Conservation (phyloP, 148 eudicot species). For the Camellia japonica region DNA sequence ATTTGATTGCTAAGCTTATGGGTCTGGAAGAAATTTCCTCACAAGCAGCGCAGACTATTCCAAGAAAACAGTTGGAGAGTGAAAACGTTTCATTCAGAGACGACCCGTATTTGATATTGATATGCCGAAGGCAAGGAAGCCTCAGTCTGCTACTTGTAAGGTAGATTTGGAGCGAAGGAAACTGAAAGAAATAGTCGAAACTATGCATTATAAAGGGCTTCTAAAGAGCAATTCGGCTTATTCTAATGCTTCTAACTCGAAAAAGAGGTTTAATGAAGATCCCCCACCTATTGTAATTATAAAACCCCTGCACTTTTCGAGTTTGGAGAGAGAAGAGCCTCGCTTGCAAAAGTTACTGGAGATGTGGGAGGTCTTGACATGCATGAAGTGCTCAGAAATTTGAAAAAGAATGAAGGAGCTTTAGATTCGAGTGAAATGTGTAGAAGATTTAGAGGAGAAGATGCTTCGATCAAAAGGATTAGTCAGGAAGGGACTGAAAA, state of each 20-base stretch:
- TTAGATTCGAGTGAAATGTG: slow-evolving; percentile 26
- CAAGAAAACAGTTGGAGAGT: slow-evolving; percentile 26
- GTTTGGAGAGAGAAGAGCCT: slow-evolving; percentile 21
- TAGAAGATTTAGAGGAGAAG: slow-evolving; percentile 25
- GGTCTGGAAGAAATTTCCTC: slow-evolving; percentile 54
- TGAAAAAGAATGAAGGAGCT: slow-evolving; percentile 19
- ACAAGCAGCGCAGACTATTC: slow-evolving; percentile 28
- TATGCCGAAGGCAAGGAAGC: slow-evolving; percentile 46
- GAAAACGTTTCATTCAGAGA: slow-evolving; percentile 31
- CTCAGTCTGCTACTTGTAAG: slow-evolving; percentile 28
- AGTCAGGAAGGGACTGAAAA: slow-evolving; percentile 15
- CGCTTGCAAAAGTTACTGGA: slow-evolving; percentile 12
- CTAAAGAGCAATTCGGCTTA: slow-evolving; percentile 25
- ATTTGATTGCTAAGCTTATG: slow-evolving; percentile 71
- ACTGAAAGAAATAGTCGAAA: slow-evolving; percentile 52
- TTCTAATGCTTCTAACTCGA: slow-evolving; percentile 15
- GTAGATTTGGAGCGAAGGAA: slow-evolving; percentile 35
- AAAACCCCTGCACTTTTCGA: slow-evolving; percentile 43
- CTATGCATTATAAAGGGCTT: slow-evolving; percentile 55
- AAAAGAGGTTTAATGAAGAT: slow-evolving; percentile 26
- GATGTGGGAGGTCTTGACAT: slow-evolving; percentile 17
- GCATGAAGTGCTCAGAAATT: slow-evolving; percentile 18
- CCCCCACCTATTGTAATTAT: slow-evolving; percentile 64
- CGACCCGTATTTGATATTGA: slow-evolving; percentile 50
- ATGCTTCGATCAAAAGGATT: slow-evolving; percentile 11